A percentile compares a stretch with the other conserved stretches of the same genome.
Evolutionary conservation across 208 protist species (phyloP).

Genomic region (Leishmania mexicana): DNA sequence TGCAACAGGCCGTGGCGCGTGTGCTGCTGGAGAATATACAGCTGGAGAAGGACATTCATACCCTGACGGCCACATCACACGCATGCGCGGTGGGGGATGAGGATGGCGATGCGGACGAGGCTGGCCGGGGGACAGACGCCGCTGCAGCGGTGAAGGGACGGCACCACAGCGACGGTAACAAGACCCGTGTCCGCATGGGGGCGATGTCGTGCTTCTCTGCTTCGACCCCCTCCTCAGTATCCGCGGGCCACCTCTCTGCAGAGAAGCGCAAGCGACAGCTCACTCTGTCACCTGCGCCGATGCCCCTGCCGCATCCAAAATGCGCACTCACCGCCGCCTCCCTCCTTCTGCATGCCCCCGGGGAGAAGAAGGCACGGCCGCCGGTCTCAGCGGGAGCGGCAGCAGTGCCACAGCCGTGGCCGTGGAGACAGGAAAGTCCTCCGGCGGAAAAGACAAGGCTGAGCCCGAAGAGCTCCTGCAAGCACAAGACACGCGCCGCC

Average conservation of each 20-base stretch:
- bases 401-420: neutral
- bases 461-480: neutral
- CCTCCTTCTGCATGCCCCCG: neutral
- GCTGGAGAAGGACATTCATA: slow-evolving; percentile 48
- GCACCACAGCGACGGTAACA: neutral
- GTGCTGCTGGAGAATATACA: slow-evolving; percentile 55
- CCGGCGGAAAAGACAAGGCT: neutral
- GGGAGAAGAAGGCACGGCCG: neutral
- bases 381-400: neutral
- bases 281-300: neutral
- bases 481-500: neutral
- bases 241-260: neutral
- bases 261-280: neutral
- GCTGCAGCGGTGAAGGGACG: neutral
- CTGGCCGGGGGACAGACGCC: neutral
- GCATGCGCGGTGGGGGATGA: neutral
- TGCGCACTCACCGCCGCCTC: neutral
- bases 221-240: neutral
- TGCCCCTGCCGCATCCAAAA: neutral
- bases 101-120: neutral
- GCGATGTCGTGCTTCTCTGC: neutral
- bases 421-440: neutral
- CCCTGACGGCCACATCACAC: slow-evolving; percentile 2
- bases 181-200: neutral
- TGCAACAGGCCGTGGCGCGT: slow-evolving; percentile 39